Evolutionary conservation across 768 basidiomycete genomes (phyloP).

Genomic region (Agaricus subrufescens): DNA sequence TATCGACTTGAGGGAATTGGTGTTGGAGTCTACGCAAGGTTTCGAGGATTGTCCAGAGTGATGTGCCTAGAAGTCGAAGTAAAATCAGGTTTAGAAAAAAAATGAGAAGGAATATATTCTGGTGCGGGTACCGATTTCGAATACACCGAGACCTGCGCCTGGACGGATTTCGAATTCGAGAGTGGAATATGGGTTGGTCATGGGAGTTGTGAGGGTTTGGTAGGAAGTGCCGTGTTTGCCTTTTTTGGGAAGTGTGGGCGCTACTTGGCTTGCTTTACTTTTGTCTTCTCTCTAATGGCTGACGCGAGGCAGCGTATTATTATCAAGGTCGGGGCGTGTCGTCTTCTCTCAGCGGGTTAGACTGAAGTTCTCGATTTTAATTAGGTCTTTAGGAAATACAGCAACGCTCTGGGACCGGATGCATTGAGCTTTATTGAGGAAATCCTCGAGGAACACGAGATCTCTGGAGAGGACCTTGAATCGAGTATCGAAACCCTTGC

Average conservation of each 20-base stretch:
- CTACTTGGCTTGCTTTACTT: neutral
- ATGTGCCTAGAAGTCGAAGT: slow-evolving; percentile 45
- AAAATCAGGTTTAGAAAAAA: neutral
- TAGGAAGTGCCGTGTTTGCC: neutral
- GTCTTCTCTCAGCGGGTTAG: neutral
- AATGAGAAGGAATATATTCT: neutral
- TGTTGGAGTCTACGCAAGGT: slow-evolving; percentile 60
- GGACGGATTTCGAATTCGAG: slow-evolving; percentile 76
- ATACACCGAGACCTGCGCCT: slow-evolving; percentile 70
- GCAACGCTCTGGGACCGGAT: slow-evolving; percentile 81
- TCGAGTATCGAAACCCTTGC: slow-evolving; percentile 75
- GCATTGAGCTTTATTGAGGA: slow-evolving; percentile 67
- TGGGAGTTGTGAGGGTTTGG: neutral
- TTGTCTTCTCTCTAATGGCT: slow-evolving; percentile 27
- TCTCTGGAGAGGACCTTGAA: slow-evolving; percentile 65
- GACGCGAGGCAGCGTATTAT: slow-evolving; percentile 43
- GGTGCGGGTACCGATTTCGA: slow-evolving; percentile 56
- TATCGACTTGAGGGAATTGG: slow-evolving; percentile 73
- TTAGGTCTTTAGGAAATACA: slow-evolving; percentile 84
- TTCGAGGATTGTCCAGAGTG: slow-evolving; percentile 75
- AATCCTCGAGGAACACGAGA: slow-evolving; percentile 67
- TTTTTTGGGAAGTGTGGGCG: slow-evolving; percentile 3
- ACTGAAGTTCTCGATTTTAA: neutral
- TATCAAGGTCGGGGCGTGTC: slow-evolving; percentile 34
- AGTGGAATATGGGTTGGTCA: slow-evolving; percentile 49